Evolutionary conservation across 2,329 filamentous ascomycete genomes (phyloP), one percentile per base, ranked within the genome.

Genomic region (Arthroderma sp.): DNA sequence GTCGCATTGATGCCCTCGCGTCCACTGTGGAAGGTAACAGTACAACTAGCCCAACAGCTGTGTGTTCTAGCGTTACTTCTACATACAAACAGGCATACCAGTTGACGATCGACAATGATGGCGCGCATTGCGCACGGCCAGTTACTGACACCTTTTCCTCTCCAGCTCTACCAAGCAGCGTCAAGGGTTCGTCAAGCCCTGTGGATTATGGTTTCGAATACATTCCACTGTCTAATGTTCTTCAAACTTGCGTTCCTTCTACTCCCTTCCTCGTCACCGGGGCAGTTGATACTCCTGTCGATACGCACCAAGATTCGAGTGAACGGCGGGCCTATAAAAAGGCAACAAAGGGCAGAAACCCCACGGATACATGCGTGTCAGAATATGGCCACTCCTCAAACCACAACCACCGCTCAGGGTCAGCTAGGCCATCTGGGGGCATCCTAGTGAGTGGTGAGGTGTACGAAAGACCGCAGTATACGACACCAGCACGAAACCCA

Each of bases 191-290:
- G 13, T 59, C 62, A 23, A 60, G 58, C 39, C 54, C 58, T 33
- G 19, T 23, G n/a, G 58, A 61, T 43, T 41, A 53, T 17, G 59
- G 55, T 3, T 61, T 63, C 43, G 61, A 61, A 21, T 66, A 63
- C 39, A 58, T 62, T 31, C 55, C 61, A 55, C 49, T 62, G 25
- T 60, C 60, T 13, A 54, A 33, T 49, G 61, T 25, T 38, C 57
- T 58, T 9, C 47, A 56, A 8, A 5, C 54, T 35, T 51, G 47
- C 13, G 28, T 55, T 15, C 15, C 56, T n/a, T 52, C 58, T 7
- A 13, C 58, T 25, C 41, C 49, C 15, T 43, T 55, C 21, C 33
- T 39, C 4, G 54, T 47, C 23, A 43, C n/a, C n/a, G 51, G 15
- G 11, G 17, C 15, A 15, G 33, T 39, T n/a, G 51, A 39, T 54